Percentiles rank a stretch among this genome's conserved stretches.
phyloP scores from a whole-genome alignment of 225 moss, liverwort and hornwort species.

The Marchantia polymorpha region DNA sequence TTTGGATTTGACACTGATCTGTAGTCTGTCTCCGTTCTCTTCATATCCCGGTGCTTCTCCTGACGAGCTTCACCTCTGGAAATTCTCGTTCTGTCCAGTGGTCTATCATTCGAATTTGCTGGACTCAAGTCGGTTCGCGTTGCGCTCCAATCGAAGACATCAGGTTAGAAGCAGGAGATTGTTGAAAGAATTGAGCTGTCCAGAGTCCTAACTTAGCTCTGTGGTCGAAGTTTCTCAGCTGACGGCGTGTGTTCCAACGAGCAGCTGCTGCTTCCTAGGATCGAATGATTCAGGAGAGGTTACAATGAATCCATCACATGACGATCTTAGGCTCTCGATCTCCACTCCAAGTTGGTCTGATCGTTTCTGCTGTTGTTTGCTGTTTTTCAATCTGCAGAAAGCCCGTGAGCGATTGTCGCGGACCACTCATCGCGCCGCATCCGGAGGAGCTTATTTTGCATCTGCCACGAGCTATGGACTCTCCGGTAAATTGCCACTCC shows the following conservation, averaged over 20 bases:
- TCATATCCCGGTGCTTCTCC: neutral
- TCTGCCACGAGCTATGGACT: conserved; percentile 7
- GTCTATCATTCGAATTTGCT: neutral
- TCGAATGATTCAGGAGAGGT: too few relatives aligned
- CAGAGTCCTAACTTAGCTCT: neutral
- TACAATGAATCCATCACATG: too few relatives aligned
- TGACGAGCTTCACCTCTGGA: neutral
- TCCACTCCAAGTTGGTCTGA: neutral
- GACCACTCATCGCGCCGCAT: neutral
- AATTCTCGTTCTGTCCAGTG: neutral
- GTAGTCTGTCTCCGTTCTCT: neutral
- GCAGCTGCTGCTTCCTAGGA: too few relatives aligned
- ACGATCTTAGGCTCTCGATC: too few relatives aligned
- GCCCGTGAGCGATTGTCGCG: neutral
- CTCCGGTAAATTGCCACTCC: neutral
- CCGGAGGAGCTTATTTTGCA: neutral
- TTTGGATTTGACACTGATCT: neutral
- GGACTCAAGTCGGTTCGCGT: neutral
- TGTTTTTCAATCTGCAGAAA: neutral
- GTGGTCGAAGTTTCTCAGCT: neutral
- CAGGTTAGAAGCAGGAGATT: neutral
- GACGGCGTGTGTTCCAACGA: neutral
- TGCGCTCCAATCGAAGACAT: neutral
- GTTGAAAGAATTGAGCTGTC: neutral
- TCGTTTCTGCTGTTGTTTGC: neutral